These are phyloP conservation scores for Musa schizocarpa DNA, from an alignment of 176 grass and related monocot species.

Conservation along the genomic window DNA sequence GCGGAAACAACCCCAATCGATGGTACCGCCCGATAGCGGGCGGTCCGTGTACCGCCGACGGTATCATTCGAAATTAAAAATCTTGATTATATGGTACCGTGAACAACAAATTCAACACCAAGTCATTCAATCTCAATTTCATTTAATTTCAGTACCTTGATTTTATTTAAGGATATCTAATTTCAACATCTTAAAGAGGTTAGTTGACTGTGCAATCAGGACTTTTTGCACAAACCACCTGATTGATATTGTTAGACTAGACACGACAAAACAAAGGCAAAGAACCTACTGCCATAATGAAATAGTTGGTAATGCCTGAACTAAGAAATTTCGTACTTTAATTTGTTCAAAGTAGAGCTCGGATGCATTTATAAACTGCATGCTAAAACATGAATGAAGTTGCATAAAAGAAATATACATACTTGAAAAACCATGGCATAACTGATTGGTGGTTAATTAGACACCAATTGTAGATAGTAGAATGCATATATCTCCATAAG, in stretches of 20 bases:
- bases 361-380: background rate
- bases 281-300: background rate
- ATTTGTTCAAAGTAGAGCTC: background rate
- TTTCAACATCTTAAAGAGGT: background rate
- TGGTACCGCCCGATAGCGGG: too few relatives aligned
- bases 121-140: too few relatives aligned
- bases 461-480: too few relatives aligned
- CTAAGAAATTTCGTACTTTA: background rate
- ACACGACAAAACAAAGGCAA: background rate
- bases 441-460: too few relatives aligned
- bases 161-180: background rate
- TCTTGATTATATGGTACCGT: too few relatives aligned
- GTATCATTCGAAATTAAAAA: too few relatives aligned
- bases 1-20: too few relatives aligned
- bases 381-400: background rate
- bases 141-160: background rate
- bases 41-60: too few relatives aligned
- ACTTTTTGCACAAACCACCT: background rate
- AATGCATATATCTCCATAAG: too few relatives aligned
- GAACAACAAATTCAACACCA: background rate
- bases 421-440: too few relatives aligned
- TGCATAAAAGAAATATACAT: too few relatives aligned
- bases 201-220: background rate
- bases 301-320: too few relatives aligned
- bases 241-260: background rate